Conservation (phyloP, 208 protist genomes). For the Angomonas deanei region DNA sequence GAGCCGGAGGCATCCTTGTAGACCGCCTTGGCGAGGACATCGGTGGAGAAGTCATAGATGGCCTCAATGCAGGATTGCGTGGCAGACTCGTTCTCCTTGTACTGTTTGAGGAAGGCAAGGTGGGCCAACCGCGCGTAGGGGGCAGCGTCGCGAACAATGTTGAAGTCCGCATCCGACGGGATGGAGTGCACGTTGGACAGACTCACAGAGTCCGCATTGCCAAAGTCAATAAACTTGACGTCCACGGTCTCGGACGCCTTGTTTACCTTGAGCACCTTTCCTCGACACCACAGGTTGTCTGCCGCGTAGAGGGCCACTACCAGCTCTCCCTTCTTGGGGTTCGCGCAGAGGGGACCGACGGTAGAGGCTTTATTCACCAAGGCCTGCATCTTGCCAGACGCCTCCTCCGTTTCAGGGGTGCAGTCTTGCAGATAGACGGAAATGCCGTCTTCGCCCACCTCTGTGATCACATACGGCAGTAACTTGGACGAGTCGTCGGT, state of each 20-base stretch:
- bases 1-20: slow-evolving; percentile 58
- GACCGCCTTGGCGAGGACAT: slow-evolving; percentile 67
- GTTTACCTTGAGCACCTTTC: slow-evolving; percentile 41
- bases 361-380: slow-evolving; percentile 40
- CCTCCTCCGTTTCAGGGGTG: slow-evolving; percentile 29
- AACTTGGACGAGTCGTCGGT: slow-evolving; percentile 41
- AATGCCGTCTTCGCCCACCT: slow-evolving; percentile 69
- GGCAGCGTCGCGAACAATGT: slow-evolving; percentile 50
- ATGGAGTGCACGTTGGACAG: slow-evolving; percentile 57
- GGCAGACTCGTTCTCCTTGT: slow-evolving; percentile 32
- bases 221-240: slow-evolving; percentile 87
- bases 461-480: slow-evolving; percentile 41
- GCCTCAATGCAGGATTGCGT: slow-evolving; percentile 36
- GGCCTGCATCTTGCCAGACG: slow-evolving; percentile 42
- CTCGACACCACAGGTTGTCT: slow-evolving; percentile 82
- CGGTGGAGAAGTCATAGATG: slow-evolving; percentile 67
- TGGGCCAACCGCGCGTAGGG: slow-evolving; percentile 51
- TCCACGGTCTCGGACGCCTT: slow-evolving; percentile 32
- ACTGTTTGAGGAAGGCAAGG: slow-evolving; percentile 70
- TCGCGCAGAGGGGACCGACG: not conserved
- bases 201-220: slow-evolving; percentile 55
- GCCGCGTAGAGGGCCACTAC: slow-evolving; percentile 66
- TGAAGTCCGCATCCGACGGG: slow-evolving; percentile 63
- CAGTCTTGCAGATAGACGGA: slow-evolving; percentile 69
- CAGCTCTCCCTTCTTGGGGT: slow-evolving; percentile 66